Conservation (phyloP, 2,329 filamentous ascomycete genomes). For the Cordyceps fumosorosea region DNA sequence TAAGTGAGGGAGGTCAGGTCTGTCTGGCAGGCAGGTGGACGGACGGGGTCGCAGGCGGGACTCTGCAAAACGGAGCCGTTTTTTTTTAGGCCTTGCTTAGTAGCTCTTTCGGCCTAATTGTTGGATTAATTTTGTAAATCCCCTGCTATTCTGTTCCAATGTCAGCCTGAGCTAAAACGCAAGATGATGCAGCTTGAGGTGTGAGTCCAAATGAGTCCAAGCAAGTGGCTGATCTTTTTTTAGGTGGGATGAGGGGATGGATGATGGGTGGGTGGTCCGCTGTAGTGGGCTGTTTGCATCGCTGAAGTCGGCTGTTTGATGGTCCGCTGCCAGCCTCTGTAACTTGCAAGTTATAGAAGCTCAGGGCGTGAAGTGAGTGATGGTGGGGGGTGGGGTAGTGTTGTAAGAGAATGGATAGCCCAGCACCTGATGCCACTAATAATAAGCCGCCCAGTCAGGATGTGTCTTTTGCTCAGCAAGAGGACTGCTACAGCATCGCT, state of each 20-base stretch:
- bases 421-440: not conserved
- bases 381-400: not conserved
- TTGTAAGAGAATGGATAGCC: not conserved
- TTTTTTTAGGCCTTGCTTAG: not conserved
- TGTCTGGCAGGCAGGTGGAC: no score
- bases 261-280: not conserved
- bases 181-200: not conserved
- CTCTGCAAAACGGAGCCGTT: not conserved
- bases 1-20: no score
- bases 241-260: not conserved
- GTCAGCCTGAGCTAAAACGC: constrained; percentile 1
- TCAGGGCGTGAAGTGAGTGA: not conserved
- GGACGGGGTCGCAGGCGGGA: no score
- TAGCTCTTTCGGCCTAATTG: not conserved
- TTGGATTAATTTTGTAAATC: not conserved
- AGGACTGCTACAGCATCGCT: not conserved
- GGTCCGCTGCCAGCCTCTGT: not conserved
- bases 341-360: not conserved
- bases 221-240: not conserved
- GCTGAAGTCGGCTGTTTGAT: no score
- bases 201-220: not conserved
- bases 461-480: constrained; percentile 2
- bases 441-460: constrained; percentile 3
- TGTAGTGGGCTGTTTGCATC: not conserved
- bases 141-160: not conserved